A percentile compares a stretch with the other conserved stretches of the same genome.
Conservation (phyloP, 495 filamentous ascomycete species). For the Ramalina peruviana region DNA sequence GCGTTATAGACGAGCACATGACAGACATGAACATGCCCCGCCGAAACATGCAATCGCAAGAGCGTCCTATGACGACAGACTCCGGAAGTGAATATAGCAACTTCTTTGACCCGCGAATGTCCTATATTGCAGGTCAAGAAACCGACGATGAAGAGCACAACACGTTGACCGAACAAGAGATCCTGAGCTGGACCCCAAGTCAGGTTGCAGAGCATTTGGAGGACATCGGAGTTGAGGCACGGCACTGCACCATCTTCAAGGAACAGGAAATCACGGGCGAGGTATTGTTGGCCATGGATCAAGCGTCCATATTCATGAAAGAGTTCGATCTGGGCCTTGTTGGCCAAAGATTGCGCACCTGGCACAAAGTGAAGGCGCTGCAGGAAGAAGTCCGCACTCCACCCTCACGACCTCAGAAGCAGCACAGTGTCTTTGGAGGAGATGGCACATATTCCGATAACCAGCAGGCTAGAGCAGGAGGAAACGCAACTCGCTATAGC, state of each 20-base stretch:
- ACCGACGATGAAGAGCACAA: slow-evolving; percentile 57
- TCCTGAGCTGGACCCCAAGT: slow-evolving; percentile 58
- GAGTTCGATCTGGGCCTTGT: slow-evolving; percentile 90
- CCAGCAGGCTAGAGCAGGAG: slow-evolving; percentile 28
- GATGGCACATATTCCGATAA: slow-evolving; percentile 21
- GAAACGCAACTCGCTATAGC: slow-evolving; percentile 22
- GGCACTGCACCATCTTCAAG: slow-evolving; percentile 82
- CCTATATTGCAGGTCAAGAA: slow-evolving; percentile 81
- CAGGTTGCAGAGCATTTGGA: slow-evolving; percentile 80
- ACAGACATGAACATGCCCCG: slow-evolving; percentile 76
- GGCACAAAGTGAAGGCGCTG: slow-evolving; percentile 81
- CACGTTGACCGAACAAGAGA: slow-evolving; percentile 44
- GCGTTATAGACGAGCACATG: slow-evolving; percentile 96
- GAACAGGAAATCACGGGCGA: slow-evolving; percentile 95
- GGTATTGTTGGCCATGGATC: slow-evolving; percentile 86
- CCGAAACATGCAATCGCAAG: slow-evolving; percentile 36
- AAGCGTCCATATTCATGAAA: slow-evolving; percentile 82
- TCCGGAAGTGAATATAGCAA: slow-evolving; percentile 84
- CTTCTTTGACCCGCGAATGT: slow-evolving; percentile 59
- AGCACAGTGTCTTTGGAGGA: slow-evolving; percentile 17
- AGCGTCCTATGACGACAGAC: slow-evolving; percentile 51
- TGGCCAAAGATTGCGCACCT: slow-evolving; percentile 77
- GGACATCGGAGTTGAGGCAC: slow-evolving; percentile 61
- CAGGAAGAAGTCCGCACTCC: slow-evolving; percentile 63
- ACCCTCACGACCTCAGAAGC: slow-evolving; percentile 13